These are phyloP conservation scores for Stemphylium beticola DNA, from an alignment of 2,329 filamentous ascomycete species.

Conservation along the genomic window DNA sequence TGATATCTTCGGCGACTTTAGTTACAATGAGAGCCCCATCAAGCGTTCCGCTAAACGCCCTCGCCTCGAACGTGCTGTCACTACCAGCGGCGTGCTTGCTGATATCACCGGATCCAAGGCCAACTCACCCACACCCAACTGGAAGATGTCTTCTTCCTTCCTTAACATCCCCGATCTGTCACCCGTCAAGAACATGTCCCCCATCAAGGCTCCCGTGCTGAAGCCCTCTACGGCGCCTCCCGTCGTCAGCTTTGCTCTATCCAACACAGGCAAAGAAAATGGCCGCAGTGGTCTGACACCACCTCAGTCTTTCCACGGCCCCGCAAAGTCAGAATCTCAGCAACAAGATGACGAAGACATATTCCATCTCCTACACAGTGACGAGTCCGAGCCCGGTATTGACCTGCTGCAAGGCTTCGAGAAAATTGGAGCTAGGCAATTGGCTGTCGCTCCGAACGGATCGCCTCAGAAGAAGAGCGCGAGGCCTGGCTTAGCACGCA, in stretches of 20 bases:
- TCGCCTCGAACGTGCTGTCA: slow-evolving; percentile 67
- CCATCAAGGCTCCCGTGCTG: slow-evolving; percentile 38
- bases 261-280: slow-evolving; percentile 30
- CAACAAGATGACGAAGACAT: slow-evolving; percentile 60
- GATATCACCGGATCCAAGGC: slow-evolving; percentile 64
- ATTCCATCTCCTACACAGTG: slow-evolving; percentile 63
- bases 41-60: slow-evolving; percentile 66
- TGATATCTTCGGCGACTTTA: slow-evolving; percentile 64
- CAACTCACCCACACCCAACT: slow-evolving; percentile 48
- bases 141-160: slow-evolving; percentile 45
- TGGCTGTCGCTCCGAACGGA: slow-evolving; percentile 43
- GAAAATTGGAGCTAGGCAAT: slow-evolving; percentile 65
- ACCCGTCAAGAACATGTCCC: slow-evolving; percentile 39
- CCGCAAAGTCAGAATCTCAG: slow-evolving; percentile 24
- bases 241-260: slow-evolving; percentile 25
- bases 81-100: slow-evolving; percentile 66
- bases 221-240: slow-evolving; percentile 38
- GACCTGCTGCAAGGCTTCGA: slow-evolving; percentile 79
- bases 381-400: slow-evolving; percentile 66
- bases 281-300: slow-evolving; percentile 31
- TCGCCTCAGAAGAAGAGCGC: slow-evolving; percentile 41
- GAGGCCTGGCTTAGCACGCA: slow-evolving; percentile 39
- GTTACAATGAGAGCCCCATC: slow-evolving; percentile 66
- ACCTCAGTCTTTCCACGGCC: slow-evolving; percentile 39
- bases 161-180: slow-evolving; percentile 47